phyloP scores from a whole-genome alignment of 352 stramenopile species.

The Phytophthora chlamydospora region DNA sequence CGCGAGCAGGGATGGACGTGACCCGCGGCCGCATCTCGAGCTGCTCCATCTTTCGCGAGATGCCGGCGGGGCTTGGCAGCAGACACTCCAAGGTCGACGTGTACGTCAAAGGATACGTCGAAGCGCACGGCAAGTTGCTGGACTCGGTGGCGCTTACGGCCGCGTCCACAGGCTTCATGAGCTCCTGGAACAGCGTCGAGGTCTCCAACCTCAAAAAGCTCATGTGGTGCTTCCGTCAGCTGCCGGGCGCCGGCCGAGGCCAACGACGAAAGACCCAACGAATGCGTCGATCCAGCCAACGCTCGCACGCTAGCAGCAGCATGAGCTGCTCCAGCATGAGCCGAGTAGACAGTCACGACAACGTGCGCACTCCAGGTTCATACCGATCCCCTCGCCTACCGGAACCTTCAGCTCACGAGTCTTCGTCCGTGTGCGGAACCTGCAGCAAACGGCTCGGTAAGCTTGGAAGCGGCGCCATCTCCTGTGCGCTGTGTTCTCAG shows the following conservation, averaged over 20 bases:
- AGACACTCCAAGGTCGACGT: conserved; percentile 39
- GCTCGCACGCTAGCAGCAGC: conserved; percentile 24
- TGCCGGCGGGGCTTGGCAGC: conserved; percentile 20
- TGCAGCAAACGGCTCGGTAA: conserved; percentile 32
- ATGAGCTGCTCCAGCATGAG: conserved; percentile 25
- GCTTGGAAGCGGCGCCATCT: conserved; percentile 11
- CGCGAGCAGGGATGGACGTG: conserved; percentile 27
- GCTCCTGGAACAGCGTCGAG: conserved; percentile 55
- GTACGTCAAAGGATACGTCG: conserved; percentile 48
- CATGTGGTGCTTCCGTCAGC: conserved; percentile 42
- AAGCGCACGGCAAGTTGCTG: conserved; percentile 44
- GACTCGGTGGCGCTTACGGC: conserved; percentile 45
- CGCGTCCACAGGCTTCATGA: conserved; percentile 50
- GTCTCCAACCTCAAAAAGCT: conserved; percentile 55
- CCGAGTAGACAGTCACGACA: conserved; percentile 3
- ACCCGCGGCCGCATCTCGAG: conserved; percentile 40
- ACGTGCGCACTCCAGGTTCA: conserved; percentile 1
- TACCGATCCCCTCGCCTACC: conserved; percentile 1
- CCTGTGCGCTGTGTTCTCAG: conserved; percentile 27
- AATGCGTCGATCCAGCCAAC: conserved; percentile 15
- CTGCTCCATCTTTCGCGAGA: conserved; percentile 41
- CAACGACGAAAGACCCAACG: conserved; percentile 5
- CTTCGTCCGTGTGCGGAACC: conserved; percentile 23
- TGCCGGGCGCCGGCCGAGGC: conserved; percentile 1
- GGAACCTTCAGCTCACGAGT: neutral